phyloP scores from a whole-genome alignment of 331 rosid genomes.

The Spiraea crenata region DNA sequence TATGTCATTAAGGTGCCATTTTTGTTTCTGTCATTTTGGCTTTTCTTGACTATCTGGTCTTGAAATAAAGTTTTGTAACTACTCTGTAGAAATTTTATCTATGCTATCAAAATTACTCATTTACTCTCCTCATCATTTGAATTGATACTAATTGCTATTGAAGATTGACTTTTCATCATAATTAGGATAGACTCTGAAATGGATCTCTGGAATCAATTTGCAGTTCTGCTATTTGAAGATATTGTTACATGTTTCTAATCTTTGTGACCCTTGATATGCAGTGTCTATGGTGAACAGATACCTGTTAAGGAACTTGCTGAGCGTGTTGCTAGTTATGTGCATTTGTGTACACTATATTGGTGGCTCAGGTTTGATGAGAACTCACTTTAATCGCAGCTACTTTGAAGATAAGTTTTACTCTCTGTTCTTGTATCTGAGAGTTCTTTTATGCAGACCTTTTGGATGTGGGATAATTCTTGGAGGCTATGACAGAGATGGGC shows the following conservation, averaged over 20 bases:
- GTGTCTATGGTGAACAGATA: conserved; percentile 81
- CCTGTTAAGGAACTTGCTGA: conserved; percentile 97
- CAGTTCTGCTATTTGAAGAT: not conserved
- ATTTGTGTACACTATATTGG: conserved; percentile 96
- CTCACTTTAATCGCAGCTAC: conserved; percentile 3
- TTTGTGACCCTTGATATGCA: conserved; percentile 29
- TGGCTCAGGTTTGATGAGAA: conserved; percentile 79
- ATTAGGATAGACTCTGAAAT: not conserved
- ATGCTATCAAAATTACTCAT: not conserved
- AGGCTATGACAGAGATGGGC: conserved; percentile 99
- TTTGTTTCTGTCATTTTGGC: not conserved
- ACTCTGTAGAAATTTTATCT: not conserved
- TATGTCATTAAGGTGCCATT: not conserved
- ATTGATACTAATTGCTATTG: not conserved
- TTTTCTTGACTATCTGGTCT: not conserved
- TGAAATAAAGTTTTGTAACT: not conserved
- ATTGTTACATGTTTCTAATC: conserved; percentile 22
- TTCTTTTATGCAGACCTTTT: conserved; percentile 69
- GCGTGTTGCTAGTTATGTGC: conserved; percentile 97
- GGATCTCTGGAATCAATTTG: not conserved
- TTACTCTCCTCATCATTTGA: not conserved
- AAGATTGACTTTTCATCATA: not conserved
- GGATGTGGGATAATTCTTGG: conserved; percentile 98
- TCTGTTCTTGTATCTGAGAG: conserved; percentile 15
- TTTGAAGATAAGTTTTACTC: conserved; percentile 17